phyloP scores from a whole-genome alignment of 2,329 filamentous ascomycete species.

The Thelonectria discophora region DNA sequence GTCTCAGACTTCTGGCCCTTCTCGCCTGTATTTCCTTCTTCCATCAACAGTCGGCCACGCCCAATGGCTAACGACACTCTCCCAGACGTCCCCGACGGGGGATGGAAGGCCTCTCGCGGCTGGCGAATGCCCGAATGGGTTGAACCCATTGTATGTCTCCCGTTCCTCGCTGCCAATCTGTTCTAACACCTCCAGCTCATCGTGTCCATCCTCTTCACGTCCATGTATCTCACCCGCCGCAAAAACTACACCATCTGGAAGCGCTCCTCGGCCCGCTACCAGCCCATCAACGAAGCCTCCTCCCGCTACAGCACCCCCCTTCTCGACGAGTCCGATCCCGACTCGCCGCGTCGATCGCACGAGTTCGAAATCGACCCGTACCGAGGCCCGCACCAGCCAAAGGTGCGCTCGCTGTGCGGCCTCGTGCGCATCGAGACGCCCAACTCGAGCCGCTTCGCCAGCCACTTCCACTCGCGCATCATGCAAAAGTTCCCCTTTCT shows the following conservation, averaged over 20 bases:
- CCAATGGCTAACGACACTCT: neutral
- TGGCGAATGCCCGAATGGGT: constrained; percentile 11
- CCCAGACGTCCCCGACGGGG: constrained; percentile 10
- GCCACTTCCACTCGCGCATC: constrained; percentile 62
- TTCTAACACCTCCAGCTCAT: constrained; percentile 43
- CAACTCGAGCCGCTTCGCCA: constrained; percentile 68
- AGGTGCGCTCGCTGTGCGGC: constrained; percentile 28
- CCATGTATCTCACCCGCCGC: constrained; percentile 50
- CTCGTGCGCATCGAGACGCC: constrained; percentile 60
- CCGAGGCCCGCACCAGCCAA: constrained; percentile 26
- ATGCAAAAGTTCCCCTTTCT: constrained; percentile 59
- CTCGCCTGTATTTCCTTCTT: neutral
- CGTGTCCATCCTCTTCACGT: constrained; percentile 48
- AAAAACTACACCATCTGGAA: constrained; percentile 48
- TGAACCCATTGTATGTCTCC: constrained; percentile 6
- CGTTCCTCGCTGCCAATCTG: neutral
- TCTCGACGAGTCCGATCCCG: constrained; percentile 28
- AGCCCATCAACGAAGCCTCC: constrained; percentile 16
- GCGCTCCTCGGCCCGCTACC: constrained; percentile 27
- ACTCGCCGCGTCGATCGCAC: constrained; percentile 38
- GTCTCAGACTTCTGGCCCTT: neutral
- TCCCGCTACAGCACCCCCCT: constrained; percentile 15
- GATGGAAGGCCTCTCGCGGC: constrained; percentile 9
- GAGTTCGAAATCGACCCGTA: constrained; percentile 27
- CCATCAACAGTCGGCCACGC: neutral